Conservation (phyloP, 805 yeast genomes). For the Brettanomyces sp. region DNA sequence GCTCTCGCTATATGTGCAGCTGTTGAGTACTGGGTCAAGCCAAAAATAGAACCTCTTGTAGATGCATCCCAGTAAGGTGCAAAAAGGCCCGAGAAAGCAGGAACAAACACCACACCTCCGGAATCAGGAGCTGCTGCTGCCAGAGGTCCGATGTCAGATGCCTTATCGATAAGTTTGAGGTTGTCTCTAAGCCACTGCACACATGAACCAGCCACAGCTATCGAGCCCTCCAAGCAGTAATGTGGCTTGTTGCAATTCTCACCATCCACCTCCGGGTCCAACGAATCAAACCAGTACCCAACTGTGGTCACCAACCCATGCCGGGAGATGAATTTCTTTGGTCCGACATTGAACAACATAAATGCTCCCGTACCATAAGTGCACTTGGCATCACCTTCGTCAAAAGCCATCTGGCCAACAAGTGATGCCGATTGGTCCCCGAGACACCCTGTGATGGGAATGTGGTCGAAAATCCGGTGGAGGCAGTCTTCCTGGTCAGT, state of each 20-base stretch:
- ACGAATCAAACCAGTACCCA: constrained; percentile 79
- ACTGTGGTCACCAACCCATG: constrained; percentile 85
- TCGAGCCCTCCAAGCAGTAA: constrained; percentile 89
- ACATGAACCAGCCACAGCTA: constrained; percentile 91
- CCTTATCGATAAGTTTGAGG: constrained; percentile 67
- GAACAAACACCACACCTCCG: constrained; percentile 91
- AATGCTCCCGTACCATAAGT: constrained; percentile 97
- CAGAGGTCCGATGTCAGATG: constrained; percentile 84
- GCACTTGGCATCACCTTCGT: constrained; percentile 82
- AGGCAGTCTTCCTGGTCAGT: constrained; percentile 33
- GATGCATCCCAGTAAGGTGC: constrained; percentile 96
- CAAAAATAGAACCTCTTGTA: constrained; percentile 87
- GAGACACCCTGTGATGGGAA: constrained; percentile 81
- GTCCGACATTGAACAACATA: constrained; percentile 80
- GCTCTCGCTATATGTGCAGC: constrained; percentile 90
- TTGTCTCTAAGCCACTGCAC: constrained; percentile 93
- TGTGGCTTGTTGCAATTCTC: constrained; percentile 47
- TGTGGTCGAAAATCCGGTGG: constrained; percentile 37
- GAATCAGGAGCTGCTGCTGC: constrained; percentile 74
- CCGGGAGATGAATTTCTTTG: constrained; percentile 54
- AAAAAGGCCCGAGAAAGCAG: constrained; percentile 88
- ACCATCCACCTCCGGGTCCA: constrained; percentile 33
- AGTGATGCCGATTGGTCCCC: constrained; percentile 94
- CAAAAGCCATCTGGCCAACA: constrained; percentile 84
- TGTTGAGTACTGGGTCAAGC: constrained; percentile 88